Percentiles rank a stretch among this genome's conserved stretches.
Conservation (phyloP, 495 filamentous ascomycete species). For the Penicillium antarcticum region DNA sequence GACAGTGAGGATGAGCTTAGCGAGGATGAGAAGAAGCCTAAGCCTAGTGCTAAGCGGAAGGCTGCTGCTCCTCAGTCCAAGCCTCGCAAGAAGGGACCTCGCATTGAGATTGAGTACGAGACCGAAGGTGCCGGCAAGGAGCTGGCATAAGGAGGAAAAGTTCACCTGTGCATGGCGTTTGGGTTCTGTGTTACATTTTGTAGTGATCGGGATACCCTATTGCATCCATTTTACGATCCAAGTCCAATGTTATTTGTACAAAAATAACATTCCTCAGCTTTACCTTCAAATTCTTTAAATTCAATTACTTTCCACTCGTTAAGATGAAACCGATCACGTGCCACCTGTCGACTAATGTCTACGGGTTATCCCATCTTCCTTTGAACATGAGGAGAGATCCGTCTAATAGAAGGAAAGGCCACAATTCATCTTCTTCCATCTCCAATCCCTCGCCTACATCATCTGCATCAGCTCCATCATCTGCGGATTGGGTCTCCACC, state of each 20-base stretch:
- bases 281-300: not conserved
- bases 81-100: constrained; percentile 64
- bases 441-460: no score
- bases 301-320: not conserved
- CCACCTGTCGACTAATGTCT: not conserved
- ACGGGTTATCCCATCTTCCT: constrained; percentile 1
- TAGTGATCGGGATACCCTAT: constrained; percentile 38
- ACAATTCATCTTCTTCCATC: not conserved
- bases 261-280: not conserved
- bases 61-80: constrained; percentile 53
- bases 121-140: constrained; percentile 54
- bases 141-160: constrained; percentile 41
- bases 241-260: constrained; percentile 15
- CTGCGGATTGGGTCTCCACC: constrained; percentile 4
- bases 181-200: constrained; percentile 14
- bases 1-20: constrained; percentile 44
- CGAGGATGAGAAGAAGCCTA: constrained; percentile 47
- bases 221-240: constrained; percentile 28
- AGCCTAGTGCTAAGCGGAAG: constrained; percentile 66
- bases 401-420: constrained; percentile 6
- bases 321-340: constrained; percentile 17
- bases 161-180: constrained; percentile 42
- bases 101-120: constrained; percentile 71
- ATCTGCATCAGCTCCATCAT: no score
- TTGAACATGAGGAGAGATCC: constrained; percentile 18